Percentiles rank a stretch among this genome's conserved stretches.
Conservation (phyloP, 2,329 filamentous ascomycete genomes). For the Myrmaecium sp. region DNA sequence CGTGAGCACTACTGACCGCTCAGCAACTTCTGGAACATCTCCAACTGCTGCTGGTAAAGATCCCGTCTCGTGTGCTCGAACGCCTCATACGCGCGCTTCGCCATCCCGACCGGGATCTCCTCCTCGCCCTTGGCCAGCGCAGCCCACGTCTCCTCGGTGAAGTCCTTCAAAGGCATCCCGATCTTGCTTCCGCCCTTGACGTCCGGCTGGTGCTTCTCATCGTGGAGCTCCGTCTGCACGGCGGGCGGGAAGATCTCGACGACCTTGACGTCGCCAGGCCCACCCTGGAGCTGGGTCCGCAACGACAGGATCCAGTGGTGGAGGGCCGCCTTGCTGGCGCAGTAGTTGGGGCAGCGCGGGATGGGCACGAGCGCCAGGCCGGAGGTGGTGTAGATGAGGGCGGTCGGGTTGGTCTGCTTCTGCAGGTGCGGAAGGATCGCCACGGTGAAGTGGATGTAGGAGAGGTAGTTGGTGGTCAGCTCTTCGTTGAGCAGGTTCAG, state of each 20-base stretch:
- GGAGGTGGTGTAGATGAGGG: conserved; percentile 32
- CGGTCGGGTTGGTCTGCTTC: conserved; percentile 24
- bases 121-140: conserved; percentile 31
- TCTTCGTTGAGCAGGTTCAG: conserved; percentile 26
- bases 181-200: conserved; percentile 31
- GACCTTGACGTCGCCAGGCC: conserved; percentile 30
- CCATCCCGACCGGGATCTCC: conserved; percentile 33
- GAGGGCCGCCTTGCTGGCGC: conserved; percentile 37
- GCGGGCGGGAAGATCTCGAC: conserved; percentile 38
- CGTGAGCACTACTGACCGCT: no score
- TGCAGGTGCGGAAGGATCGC: conserved; percentile 34
- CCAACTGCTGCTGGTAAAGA: no score
- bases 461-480: conserved; percentile 34
- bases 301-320: conserved; percentile 36
- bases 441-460: conserved; percentile 31
- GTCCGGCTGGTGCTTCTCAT: conserved; percentile 37
- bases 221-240: conserved; percentile 40
- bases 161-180: conserved; percentile 37
- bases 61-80: conserved; percentile 34
- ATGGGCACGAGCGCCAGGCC: conserved; percentile 34
- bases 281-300: conserved; percentile 31
- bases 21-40: conserved; percentile 11
- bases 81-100: conserved; percentile 22
- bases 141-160: conserved; percentile 32
- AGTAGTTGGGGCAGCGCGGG: conserved; percentile 33